Evolutionary conservation across 805 yeast genomes (phyloP), one percentile per base, ranked within the genome.

Genomic region (Metschnikowia kofuensis): DNA sequence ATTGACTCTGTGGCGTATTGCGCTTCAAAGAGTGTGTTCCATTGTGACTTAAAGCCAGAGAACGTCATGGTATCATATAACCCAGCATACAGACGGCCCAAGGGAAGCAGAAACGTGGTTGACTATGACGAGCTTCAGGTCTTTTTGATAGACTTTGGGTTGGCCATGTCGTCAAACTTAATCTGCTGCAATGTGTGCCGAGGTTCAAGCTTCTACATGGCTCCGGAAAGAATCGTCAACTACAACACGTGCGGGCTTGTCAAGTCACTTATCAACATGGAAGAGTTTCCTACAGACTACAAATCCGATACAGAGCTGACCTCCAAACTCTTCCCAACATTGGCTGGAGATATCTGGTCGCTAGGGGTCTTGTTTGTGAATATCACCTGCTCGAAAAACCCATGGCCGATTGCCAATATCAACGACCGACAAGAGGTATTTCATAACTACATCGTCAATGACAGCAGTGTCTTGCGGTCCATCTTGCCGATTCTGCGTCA

Each of bases 201-300:
- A 48, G 97, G 97, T 0, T 85, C 92, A 7, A 79, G 87, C 26
- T 91, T 88, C 66, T 90, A 90, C 69, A 90, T 91, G 97, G 87
- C 96, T 0, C 97, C 97, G 7, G 97, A 90, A 65, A 70, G 94
- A 62, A 65, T 82, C n/a, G 68, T 72, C 16, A 77, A 79, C 55
- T 75, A 70, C 41, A 61, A 65, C 51, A 67, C 69, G 45, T 62
- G 66, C 52, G 54, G 53, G 32, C 47, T 59, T 15, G 64, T 67
- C 40, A 52, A 59, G 38, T 52, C 63, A 21, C 45, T 61, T n/a
- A 51, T 69, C n/a, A 66, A 70, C 51, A 60, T 69, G 60, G 55
- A 48, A 51, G 70, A 59, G 49, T 67, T 56, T 31, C 52, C 50
- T 40, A 56, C 54, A 26, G 54, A 53, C 28, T 51, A 57, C 13